Evolutionary conservation across 1,139 yeast genomes (phyloP), one percentile per base, ranked within the genome.

Genomic region (Blastobotrys illinoisensis): DNA sequence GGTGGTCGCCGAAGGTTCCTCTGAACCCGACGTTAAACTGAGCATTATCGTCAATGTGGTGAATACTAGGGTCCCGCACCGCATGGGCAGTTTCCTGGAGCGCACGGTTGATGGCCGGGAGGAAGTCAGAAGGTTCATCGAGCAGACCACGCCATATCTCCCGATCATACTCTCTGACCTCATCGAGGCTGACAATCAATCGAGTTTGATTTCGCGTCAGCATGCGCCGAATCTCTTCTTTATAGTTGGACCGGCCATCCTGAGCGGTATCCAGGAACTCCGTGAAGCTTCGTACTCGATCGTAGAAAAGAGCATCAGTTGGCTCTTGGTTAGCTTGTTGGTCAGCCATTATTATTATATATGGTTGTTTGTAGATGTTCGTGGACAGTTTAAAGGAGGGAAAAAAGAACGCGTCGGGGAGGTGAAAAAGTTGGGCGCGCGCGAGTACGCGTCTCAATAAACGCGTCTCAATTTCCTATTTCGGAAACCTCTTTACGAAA

Each of bases 41-140:
- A 58, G 85, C 85, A 61, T 81, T 80, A 51, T 81, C 83, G 56
- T 79, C 84, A 48, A 85, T 72, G 24, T 77, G 77, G 54, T 70
- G 73, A 1, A 64, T 59, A 49, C 76, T 71, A 5, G 70, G 70
- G 52, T 74, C 74, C 28, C 72, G 64, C 23, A 70, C 75, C 71
- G 60, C 83, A 68, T 62, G 76, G 78, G 90, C 83, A 62, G 83
- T 75, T 59, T 90, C 97, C 60, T 88, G 79, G 51, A 93, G 75
- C 0, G 97, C 98, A 57, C 86, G 78, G 68, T 91, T 96, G 58
- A 93, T 86, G 6, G 98, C 91, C 5, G 97, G 98, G 32, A 93
- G 74, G 65, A 71, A 91, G 54, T 90, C 97, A 0, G 95, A 85
- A 0, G 99, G 99, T 20, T 74, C 75, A 57, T 81, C 77, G 56